These are phyloP conservation scores for Meyerozyma smithsonii DNA, from an alignment of 1,139 yeast genomes.

Conservation along the genomic window DNA sequence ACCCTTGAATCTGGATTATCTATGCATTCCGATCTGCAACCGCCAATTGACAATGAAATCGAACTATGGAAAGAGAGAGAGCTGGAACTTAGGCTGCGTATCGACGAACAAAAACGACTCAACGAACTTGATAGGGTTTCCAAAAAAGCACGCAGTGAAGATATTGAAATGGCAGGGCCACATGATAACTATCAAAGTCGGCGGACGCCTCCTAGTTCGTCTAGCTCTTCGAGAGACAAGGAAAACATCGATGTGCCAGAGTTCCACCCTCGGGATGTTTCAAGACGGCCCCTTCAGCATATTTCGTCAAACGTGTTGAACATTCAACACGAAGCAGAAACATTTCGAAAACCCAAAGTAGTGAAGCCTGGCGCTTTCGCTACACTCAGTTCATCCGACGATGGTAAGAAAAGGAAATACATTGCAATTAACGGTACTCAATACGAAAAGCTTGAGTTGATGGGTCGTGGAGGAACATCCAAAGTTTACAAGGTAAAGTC, in stretches of 20 bases:
- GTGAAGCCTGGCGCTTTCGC: neutral
- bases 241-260: slow-evolving; percentile 6
- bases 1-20: neutral
- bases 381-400: slow-evolving; percentile 5
- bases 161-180: slow-evolving; percentile 3
- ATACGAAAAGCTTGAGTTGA: slow-evolving; percentile 70
- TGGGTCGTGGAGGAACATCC: slow-evolving; percentile 93
- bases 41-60: slow-evolving; percentile 3
- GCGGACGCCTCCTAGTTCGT: slow-evolving; percentile 4
- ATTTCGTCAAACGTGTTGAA: slow-evolving; percentile 15
- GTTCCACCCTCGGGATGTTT: slow-evolving; percentile 1
- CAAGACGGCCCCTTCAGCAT: slow-evolving; percentile 13
- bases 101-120: slow-evolving; percentile 22
- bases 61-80: slow-evolving; percentile 17
- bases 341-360: slow-evolving; percentile 23
- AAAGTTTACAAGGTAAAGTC: slow-evolving; percentile 81
- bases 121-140: slow-evolving; percentile 14
- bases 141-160: slow-evolving; percentile 5
- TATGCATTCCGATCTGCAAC: neutral
- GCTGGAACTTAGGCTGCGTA: slow-evolving; percentile 21
- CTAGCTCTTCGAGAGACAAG: slow-evolving; percentile 4
- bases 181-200: slow-evolving; percentile 3
- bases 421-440: slow-evolving; percentile 50
- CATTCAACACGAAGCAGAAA: slow-evolving; percentile 9
- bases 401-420: slow-evolving; percentile 23